Base-by-base conservation (phyloP, 768 basidiomycete species). In the Boletus coccyginus region DNA sequence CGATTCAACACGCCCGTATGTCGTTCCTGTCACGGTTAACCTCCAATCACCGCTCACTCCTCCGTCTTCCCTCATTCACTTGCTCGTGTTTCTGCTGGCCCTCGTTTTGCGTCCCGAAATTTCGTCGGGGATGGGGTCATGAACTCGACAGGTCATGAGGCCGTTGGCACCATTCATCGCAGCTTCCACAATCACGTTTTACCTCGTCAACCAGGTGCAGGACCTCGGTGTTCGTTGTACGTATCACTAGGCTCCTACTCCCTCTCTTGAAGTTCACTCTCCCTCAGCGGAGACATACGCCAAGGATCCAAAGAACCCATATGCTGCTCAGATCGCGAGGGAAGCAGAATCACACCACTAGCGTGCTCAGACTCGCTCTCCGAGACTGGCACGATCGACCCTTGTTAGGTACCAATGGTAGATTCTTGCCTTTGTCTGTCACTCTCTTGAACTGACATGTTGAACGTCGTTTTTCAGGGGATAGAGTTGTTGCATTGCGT, bases 121-220 rank as follows among this genome's bases (percentile, higher is more conserved):
- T n/a, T 39, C 36, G 11, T 24, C 5, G 6, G 13, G n/a, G 39
- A 21, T 21, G 21, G 21, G 21, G 7, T 31, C 27, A 24, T 13
- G 2, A 31, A 41, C n/a, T 21, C 9, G 43, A 52, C 65, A 93
- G 90, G 73, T 93, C 64, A 59, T 79, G 56, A 84, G 78, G 76
- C 88, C 91, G 36, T 68, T 92, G 74, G 92, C 89, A 82, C 90
- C 90, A 10, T 93, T 92, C 81, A 76, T 90, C 63, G 77, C 79
- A 38, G 86, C 90, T 33, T 81, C 82, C 8, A 65, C 70, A 16
- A 66, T 92, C 57, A 88, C 87, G 16, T 80, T 83, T 64, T 92
- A 82, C 74, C 78, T 86, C 53, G 80, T 92, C 42, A 71, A 75
- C 27, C 83, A 83, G 67, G 75, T 85, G 65, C 90, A 92, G 73